Conservation (phyloP, 228 moss, liverwort and hornwort genomes). For the Sphagnum fallax region DNA sequence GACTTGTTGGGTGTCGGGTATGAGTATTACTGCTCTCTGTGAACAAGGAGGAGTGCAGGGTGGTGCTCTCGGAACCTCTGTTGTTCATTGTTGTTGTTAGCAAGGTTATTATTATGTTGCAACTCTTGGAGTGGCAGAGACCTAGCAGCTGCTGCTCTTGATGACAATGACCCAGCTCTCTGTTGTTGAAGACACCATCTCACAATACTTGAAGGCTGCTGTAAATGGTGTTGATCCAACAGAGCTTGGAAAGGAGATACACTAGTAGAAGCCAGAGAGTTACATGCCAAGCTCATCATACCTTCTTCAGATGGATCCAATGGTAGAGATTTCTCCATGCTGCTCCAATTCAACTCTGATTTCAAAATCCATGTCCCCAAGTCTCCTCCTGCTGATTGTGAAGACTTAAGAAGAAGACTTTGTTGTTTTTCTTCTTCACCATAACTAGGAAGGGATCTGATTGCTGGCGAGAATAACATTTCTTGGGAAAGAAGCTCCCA, state of each 20-base stretch:
- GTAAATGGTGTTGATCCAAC: constrained; percentile 36
- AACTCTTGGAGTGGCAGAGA: constrained; percentile 11
- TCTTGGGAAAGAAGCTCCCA: too few relatives aligned
- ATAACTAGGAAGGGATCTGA: too few relatives aligned
- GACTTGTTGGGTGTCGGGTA: constrained; percentile 40
- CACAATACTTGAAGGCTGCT: constrained; percentile 42
- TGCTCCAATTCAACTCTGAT: neutral
- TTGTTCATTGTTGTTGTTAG: neutral
- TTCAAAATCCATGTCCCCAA: neutral
- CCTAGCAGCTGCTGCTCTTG: constrained; percentile 9
- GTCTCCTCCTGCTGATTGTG: neutral
- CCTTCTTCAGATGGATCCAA: too few relatives aligned
- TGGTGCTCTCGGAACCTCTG: constrained; percentile 6
- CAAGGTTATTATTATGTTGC: neutral
- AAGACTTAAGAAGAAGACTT: neutral
- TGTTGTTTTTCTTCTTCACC: too few relatives aligned
- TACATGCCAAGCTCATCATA: neutral
- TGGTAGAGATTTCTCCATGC: neutral
- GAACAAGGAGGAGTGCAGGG: constrained; percentile 26
- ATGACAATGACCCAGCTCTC: constrained; percentile 3
- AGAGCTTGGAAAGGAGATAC: constrained; percentile 45
- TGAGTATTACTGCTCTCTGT: constrained; percentile 38
- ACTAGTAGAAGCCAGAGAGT: neutral
- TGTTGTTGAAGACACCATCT: constrained; percentile 45
- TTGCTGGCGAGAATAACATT: too few relatives aligned